Evolutionary conservation across 2,329 filamentous ascomycete genomes (phyloP).

Genomic region (Colletotrichum gigasporum): DNA sequence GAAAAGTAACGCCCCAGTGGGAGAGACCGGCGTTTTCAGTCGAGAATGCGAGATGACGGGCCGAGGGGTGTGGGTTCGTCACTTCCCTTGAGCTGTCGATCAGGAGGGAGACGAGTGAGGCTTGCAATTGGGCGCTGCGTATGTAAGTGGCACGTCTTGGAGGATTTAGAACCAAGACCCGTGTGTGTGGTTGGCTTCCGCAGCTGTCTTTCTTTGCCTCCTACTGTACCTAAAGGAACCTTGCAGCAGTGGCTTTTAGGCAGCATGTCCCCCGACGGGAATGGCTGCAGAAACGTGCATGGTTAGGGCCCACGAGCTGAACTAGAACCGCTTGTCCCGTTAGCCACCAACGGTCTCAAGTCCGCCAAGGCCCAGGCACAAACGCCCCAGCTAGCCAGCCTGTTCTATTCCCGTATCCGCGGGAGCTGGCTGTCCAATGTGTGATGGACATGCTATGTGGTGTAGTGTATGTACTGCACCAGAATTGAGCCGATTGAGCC

Average conservation of each 20-base stretch:
- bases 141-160: background rate
- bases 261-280: background rate
- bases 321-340: background rate
- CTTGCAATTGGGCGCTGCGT: conserved; percentile 2
- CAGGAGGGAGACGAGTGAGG: background rate
- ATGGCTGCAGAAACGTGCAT: conserved; percentile 3
- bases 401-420: background rate
- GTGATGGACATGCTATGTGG: no score
- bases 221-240: background rate
- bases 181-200: background rate
- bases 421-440: no score
- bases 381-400: background rate
- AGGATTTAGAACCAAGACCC: background rate
- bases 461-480: no score
- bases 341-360: conserved; percentile 1
- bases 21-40: background rate
- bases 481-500: no score
- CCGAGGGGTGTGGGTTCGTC: background rate
- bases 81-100: background rate
- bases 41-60: conserved; percentile 12
- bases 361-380: background rate
- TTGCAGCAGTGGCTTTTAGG: background rate
- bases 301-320: background rate
- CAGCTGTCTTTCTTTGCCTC: background rate
- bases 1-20: background rate